Evolutionary conservation across 2,329 filamentous ascomycete genomes (phyloP), one percentile per base, ranked within the genome.

Genomic region (Hymenoscyphus linearis): DNA sequence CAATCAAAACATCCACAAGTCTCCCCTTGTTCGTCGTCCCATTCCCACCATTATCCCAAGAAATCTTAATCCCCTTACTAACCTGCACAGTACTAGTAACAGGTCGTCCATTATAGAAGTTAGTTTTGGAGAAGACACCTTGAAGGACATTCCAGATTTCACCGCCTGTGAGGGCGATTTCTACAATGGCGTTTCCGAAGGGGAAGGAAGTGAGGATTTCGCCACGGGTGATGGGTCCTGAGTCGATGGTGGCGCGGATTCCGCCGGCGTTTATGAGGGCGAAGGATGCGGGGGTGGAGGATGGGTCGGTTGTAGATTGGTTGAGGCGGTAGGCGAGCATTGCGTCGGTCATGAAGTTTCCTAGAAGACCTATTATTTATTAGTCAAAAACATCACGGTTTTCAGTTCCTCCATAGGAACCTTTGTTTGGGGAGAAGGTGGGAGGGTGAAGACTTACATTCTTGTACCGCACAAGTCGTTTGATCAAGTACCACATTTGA

Each of bases 201-300:
- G 85, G 85, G 73, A 88, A 88, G 0, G 83, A 79, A 0, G 83
- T 87, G 2, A 87, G 75, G 4, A 88, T 81, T 63, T 86, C 80
- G 58, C 85, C 85, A 37, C 84, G 82, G 3, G 85, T 88, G 68
- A 88, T 81, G 58, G 81, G 73, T 10, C 85, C 86, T 18, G 74
- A 71, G 50, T 85, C 83, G 57, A 88, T 88, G 37, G 81, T 83
- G 2, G 85, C 83, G 22, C 85, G 84, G 58, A 88, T 80, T 31
- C 85, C 85, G 14, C 85, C 85, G 1, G 82, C 81, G 71, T 88
- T 88, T 73, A 85, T 82, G 55, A 89, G 72, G 0, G 84, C 83
- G 53, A 63, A 77, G n/a, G n/a, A n/a, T n/a, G n/a, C n/a, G n/a
- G n/a, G n/a, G n/a, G n/a, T n/a, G n/a, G n/a, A n/a, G n/a, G n/a